These are phyloP conservation scores for Fusarium setosum DNA, from an alignment of 2,329 filamentous ascomycete genomes.

Conservation along the genomic window DNA sequence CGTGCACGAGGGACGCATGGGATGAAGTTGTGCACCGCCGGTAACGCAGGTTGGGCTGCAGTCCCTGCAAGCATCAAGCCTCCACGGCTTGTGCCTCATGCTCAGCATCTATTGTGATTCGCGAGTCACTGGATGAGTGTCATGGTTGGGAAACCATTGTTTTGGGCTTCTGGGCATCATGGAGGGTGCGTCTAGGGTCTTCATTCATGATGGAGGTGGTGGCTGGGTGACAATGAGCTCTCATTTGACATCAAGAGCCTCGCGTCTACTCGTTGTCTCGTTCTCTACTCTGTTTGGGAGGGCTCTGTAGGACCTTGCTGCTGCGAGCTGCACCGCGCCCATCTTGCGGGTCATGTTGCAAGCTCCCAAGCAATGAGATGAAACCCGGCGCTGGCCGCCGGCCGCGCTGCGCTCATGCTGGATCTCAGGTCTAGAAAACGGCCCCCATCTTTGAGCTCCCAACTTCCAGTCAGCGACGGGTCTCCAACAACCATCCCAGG, in stretches of 20 bases:
- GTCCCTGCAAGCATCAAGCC: slow-evolving; percentile 33
- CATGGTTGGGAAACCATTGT: slow-evolving; percentile 25
- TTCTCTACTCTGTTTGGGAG: not conserved
- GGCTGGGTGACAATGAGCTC: slow-evolving; percentile 11
- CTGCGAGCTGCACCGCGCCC: slow-evolving; percentile 4
- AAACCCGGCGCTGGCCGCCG: not conserved
- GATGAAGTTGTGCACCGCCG: slow-evolving; percentile 28
- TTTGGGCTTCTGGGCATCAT: slow-evolving; percentile 20
- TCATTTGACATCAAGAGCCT: slow-evolving; percentile 4
- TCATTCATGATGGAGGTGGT: slow-evolving; percentile 19
- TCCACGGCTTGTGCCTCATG: slow-evolving; percentile 14
- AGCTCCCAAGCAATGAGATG: not conserved
- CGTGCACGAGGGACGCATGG: slow-evolving; percentile 11
- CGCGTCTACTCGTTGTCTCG: not conserved
- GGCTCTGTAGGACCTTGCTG: not conserved
- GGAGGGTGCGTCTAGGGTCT: slow-evolving; percentile 9
- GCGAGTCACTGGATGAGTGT: slow-evolving; percentile 1
- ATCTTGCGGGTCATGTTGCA: slow-evolving; percentile 8
- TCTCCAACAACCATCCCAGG: slow-evolving; percentile 21
- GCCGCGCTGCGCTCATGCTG: not conserved
- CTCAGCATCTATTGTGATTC: slow-evolving; percentile 26
- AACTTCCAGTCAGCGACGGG: slow-evolving; percentile 35
- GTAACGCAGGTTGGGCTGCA: slow-evolving; percentile 40
- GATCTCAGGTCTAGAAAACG: not conserved
- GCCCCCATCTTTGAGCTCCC: slow-evolving; percentile 25